Percentiles rank a stretch among this genome's conserved stretches.
phyloP scores from a whole-genome alignment of 73 alveolate genomes.

The Stentor roeselii region DNA sequence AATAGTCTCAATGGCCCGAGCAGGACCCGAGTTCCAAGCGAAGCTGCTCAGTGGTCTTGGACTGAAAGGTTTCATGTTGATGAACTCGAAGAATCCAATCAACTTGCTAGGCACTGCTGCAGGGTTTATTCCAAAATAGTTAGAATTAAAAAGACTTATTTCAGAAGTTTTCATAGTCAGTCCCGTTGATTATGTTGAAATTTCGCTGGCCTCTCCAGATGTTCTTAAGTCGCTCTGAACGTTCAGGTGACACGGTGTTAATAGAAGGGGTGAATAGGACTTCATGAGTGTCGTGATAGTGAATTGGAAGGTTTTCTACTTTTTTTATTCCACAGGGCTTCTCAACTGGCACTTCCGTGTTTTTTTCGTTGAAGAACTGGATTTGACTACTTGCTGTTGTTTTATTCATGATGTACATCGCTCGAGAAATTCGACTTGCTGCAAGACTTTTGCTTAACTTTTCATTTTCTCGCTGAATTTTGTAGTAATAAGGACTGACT shows the following conservation, averaged over 20 bases:
- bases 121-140: constrained; percentile 51
- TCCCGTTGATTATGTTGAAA: not conserved
- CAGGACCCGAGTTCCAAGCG: constrained; percentile 89
- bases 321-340: not conserved
- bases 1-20: constrained; percentile 64
- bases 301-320: not conserved
- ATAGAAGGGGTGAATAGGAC: not conserved
- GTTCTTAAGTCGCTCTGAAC: not conserved
- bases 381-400: not conserved
- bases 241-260: not conserved
- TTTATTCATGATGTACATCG: not conserved
- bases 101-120: constrained; percentile 68
- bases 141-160: too few relatives aligned
- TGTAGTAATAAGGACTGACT: not conserved
- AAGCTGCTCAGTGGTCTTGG: constrained; percentile 68
- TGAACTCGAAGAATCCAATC: constrained; percentile 79
- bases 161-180: not conserved
- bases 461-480: not conserved
- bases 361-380: not conserved
- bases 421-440: not conserved
- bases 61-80: constrained; percentile 71
- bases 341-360: not conserved
- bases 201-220: not conserved
- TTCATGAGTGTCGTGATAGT: not conserved
- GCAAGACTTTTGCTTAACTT: not conserved